A percentile compares a stretch with the other conserved stretches of the same genome.
These are phyloP conservation scores for Sphaerosporella brunnea DNA, from an alignment of 495 filamentous ascomycete species.

Conservation along the genomic window DNA sequence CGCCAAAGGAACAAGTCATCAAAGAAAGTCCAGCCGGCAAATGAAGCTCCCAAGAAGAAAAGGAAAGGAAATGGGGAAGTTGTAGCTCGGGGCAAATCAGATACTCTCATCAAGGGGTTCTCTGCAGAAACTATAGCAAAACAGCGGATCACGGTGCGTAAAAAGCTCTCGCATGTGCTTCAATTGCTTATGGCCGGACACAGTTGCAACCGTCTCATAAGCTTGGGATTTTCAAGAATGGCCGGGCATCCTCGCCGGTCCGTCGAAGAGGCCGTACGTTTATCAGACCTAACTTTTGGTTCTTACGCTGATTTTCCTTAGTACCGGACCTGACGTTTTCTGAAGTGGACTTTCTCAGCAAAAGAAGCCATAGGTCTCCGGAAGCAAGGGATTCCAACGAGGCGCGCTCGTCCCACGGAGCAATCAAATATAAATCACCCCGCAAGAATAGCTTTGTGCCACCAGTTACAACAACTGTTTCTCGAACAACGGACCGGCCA, in stretches of 20 bases:
- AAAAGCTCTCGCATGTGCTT: not conserved
- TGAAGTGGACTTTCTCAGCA: slow-evolving; percentile 44
- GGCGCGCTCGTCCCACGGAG: not conserved
- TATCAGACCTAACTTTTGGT: too few species aligned
- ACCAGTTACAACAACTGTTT: not conserved
- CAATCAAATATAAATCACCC: too few species aligned
- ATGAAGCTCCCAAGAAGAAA: slow-evolving; percentile 33
- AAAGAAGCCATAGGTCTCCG: not conserved
- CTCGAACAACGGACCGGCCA: not conserved
- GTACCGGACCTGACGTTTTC: slow-evolving; percentile 51
- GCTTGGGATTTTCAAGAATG: slow-evolving; percentile 55
- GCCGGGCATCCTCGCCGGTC: slow-evolving; percentile 43
- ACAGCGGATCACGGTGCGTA: slow-evolving; percentile 44
- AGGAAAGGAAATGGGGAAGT: slow-evolving; percentile 24
- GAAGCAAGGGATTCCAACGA: not conserved
- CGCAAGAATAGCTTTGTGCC: not conserved
- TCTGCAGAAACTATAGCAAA: slow-evolving; percentile 43
- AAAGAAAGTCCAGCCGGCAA: slow-evolving; percentile 16
- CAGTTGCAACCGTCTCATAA: slow-evolving; percentile 39
- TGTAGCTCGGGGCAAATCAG: slow-evolving; percentile 24
- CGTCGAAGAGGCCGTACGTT: slow-evolving; percentile 32
- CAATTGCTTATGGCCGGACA: not conserved
- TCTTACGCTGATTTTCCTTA: slow-evolving; percentile 25
- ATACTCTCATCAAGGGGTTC: slow-evolving; percentile 44
- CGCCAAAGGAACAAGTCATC: slow-evolving; percentile 7